Evolutionary conservation across 1,284 basidiomycete genomes (phyloP), one percentile per base, ranked within the genome.

Genomic region (Rhodotorula mucilaginosa): DNA sequence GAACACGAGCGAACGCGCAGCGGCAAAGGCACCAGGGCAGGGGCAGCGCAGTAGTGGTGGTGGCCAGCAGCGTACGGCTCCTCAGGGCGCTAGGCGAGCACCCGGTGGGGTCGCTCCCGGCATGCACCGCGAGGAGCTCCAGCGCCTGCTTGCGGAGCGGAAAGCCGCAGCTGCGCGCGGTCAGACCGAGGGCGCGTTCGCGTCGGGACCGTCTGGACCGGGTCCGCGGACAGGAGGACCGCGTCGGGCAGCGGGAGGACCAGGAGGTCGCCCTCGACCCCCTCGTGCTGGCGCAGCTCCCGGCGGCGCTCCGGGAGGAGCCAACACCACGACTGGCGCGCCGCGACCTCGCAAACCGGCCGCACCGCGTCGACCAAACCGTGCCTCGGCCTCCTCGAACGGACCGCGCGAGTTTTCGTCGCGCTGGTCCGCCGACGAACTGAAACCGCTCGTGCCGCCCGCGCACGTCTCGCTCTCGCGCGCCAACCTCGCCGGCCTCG

Each of bases 391-490:
- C 18, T 26, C 54, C 5, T 56, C 54, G 39, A 13, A 8, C 15
- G 54, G n/a, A 16, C 54, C 54, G 54, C 58, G 21, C 44, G 39
- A n/a, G 21, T 21, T 44, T 18, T 44, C 52, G 48, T 49, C 47
- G 52, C 51, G 21, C 39, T 64, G 63, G 63, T 21, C 63, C n/a
- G 29, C 52, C 54, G 63, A 64, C 26, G 54, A 56, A 21, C 12
- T 54, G 59, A 61, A 61, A 34, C 70, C 70, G 29, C 66, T 65
- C 62, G 58, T 49, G 15, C 58, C 70, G 31, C 70, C 63, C 44
- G 46, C 63, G 63, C 46, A 46, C 29, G 39, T 57, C 52, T 54
- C 23, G 46, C 46, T 57, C 63, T 44, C 44, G 18, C 29, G 26
- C 6, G 47, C 31, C 31, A 58, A 58, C 47, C 47, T 58, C 31